Evolutionary conservation across 805 yeast species (phyloP), one percentile per base, ranked within the genome.

Genomic region (Starmerella bombi): DNA sequence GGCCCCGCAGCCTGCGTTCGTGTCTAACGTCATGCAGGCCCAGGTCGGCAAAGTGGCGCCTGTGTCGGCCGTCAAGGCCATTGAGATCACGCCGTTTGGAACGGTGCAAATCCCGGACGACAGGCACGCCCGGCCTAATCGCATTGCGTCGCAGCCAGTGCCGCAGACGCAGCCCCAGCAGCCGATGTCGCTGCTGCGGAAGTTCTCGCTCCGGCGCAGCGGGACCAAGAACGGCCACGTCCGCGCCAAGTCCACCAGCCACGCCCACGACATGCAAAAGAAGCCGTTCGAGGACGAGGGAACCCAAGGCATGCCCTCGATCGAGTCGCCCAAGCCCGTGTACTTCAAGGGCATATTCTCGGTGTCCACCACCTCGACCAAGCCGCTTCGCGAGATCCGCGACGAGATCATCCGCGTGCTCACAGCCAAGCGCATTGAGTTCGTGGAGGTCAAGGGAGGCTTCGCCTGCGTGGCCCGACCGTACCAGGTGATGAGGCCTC

Each of bases 301-400:
- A 14, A 74, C 78, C 2, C 83, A 82, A 41, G 62, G 80, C 14
- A 85, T 86, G 95, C 94, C 93, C 21, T 84, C 95, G 0, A 84
- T 88, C 58, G 95, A 86, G 55, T 83, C 76, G 56, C 94, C 95
- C 45, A 80, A 80, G 62, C 86, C 94, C 2, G 70, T 86, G 49
- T 85, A 84, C 65, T 69, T 86, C 58, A 83, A 85, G 57, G 96
- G 96, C 1, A 86, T 88, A 56, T 86, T 86, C 62, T 77, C 88
- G 44, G 96, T 86, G 36, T 95, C 86, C 62, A 82, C 94, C 1
- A 86, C 97, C 0, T 84, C 95, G 2, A 82, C 94, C 3, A 84
- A 84, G 53, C 91, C 94, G 16, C 67, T 88, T 41, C 86, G 93
- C 10, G 80, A 82, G 47, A 85, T 86, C 42, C 72, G 96, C 41